phyloP scores from a whole-genome alignment of 2,329 filamentous ascomycete species.

The Harringtonia lauricola region DNA sequence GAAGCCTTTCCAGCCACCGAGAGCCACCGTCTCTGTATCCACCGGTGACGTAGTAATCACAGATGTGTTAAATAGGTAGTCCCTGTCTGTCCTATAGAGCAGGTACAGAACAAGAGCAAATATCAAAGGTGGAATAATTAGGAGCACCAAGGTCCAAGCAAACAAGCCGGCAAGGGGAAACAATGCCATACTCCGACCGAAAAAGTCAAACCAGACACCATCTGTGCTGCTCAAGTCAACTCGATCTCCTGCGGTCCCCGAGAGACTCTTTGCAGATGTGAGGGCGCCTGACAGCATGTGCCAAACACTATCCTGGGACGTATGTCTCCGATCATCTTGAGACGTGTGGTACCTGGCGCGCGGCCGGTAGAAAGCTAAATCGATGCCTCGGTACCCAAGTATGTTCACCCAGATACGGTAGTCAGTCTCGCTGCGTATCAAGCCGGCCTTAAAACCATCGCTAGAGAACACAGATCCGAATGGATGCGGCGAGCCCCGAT shows the following conservation, averaged over 20 bases:
- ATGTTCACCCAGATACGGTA: conserved; percentile 72
- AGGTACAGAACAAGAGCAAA: conserved; percentile 59
- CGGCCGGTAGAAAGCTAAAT: conserved; percentile 84
- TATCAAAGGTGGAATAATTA: conserved; percentile 68
- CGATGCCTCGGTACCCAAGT: conserved; percentile 75
- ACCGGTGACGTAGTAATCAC: conserved; percentile 41
- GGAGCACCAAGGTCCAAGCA: conserved; percentile 71
- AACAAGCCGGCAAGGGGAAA: conserved; percentile 77
- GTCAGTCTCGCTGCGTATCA: conserved; percentile 80
- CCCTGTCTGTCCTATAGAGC: conserved; percentile 63
- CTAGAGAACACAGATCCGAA: conserved; percentile 74
- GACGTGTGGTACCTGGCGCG: conserved; percentile 83
- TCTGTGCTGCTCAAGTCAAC: conserved; percentile 55
- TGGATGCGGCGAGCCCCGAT: conserved; percentile 59
- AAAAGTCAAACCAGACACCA: conserved; percentile 90
- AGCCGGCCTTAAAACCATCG: conserved; percentile 71
- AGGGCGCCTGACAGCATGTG: conserved; percentile 88
- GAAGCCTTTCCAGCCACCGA: conserved; percentile 72
- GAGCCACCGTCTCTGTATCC: conserved; percentile 46
- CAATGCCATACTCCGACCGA: conserved; percentile 67
- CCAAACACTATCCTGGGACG: conserved; percentile 64
- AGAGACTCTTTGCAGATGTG: conserved; percentile 60
- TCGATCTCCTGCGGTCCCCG: conserved; percentile 51
- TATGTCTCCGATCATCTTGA: conserved; percentile 75
- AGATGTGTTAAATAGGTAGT: conserved; percentile 70